These are phyloP conservation scores for Aaosphaeria arxii DNA, from an alignment of 2,329 filamentous ascomycete species.

Conservation along the genomic window DNA sequence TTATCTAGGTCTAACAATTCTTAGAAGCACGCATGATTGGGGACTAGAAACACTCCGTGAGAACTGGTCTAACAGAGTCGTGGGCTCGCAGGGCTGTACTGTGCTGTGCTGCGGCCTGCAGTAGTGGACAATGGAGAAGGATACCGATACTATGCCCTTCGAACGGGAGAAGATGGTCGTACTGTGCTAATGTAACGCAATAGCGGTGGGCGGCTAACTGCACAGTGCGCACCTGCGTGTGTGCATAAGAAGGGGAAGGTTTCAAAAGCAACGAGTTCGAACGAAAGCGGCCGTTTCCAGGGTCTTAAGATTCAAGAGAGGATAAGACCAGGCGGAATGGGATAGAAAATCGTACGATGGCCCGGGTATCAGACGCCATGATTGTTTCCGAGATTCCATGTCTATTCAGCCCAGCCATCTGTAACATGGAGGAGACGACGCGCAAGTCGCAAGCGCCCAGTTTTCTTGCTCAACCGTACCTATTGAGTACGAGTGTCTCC, in stretches of 20 bases:
- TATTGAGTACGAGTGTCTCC: too few relatives aligned
- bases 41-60: too few relatives aligned
- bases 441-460: too few relatives aligned
- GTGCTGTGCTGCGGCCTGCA: too few relatives aligned
- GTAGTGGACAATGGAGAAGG: too few relatives aligned
- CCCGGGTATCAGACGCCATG: constrained; percentile 1
- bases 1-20: too few relatives aligned
- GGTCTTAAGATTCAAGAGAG: background rate
- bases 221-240: background rate
- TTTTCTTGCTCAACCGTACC: too few relatives aligned
- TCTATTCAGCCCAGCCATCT: constrained; percentile 14
- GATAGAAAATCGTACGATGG: constrained; percentile 17
- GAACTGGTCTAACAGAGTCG: too few relatives aligned
- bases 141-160: too few relatives aligned
- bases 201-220: constrained; percentile 10
- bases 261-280: constrained; percentile 7
- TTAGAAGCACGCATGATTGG: too few relatives aligned
- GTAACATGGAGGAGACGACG: constrained; percentile 1
- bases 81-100: too few relatives aligned
- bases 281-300: constrained; percentile 1
- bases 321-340: background rate
- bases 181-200: constrained; percentile 1
- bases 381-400: constrained; percentile 17
- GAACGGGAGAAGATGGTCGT: background rate
- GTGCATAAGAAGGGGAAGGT: constrained; percentile 8